Evolutionary conservation across 495 filamentous ascomycete genomes (phyloP), one percentile per base, ranked within the genome.

Genomic region (Clavariopsis aquatica): DNA sequence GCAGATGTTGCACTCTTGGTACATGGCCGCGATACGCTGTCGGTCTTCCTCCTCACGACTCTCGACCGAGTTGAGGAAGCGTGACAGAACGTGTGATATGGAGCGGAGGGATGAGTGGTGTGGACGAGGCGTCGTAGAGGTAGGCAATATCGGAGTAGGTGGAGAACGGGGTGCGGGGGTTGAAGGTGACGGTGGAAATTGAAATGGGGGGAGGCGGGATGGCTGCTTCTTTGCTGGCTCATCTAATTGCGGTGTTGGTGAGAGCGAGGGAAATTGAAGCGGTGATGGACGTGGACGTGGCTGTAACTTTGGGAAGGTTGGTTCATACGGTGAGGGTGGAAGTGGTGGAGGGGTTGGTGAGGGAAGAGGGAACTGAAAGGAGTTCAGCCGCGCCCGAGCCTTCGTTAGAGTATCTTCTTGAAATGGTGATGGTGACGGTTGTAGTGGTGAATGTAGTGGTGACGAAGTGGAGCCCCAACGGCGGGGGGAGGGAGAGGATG

Each of bases 1-100:
- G 46, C 62, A 64, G 27, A 64, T 64, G 23, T 64, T 64, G 54
- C 62, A 64, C n/a, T 56, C 38, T 20, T 43, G 13, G 43, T 64
- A 64, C 54, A 52, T 46, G 24, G 53, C 46, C 10, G 62, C 62
- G 31, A 64, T 58, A 22, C 46, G 62, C 6, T 47, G 31, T 6
- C 29, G 36, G 9, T 54, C 34, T 13, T 46, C 43, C 15, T 60
- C 46, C 17, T 56, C 52, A 17, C 29, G 19, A 41, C 10, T 36
- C 24, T 53, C 29, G 51, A 22, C 8, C 10, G 17, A 31, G 51
- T 53, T 15, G 28, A 53, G 27, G 13, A 19, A 19, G 7, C 47
- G 20, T 3, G 26, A 43, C 5, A 43, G 15, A n/a, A 43, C 38
- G 38, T 43, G 4, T 2, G 38, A 43, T 8, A 43, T 53, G 8